Evolutionary conservation across 306 rosid species (phyloP), one percentile per base, ranked within the genome.

Genomic region (Cucurbita maxima): DNA sequence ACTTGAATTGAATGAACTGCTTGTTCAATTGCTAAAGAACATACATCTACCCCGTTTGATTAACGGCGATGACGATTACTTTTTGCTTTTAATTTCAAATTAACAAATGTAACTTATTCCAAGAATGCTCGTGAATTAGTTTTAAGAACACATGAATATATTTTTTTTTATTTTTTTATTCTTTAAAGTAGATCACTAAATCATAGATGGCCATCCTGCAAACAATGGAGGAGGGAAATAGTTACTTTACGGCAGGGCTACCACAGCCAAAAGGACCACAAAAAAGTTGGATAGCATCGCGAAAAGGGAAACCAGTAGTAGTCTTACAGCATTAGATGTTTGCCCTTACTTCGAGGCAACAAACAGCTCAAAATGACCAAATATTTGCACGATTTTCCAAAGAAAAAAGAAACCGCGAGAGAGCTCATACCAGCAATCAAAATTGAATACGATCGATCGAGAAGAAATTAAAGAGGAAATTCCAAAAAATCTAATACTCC

Each of bases 181-280:
- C 11, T 59, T 5, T 6, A 6, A 30, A 64, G 18, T 40, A 5
- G n/a, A 41, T 40, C 9, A 40, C 9, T 63, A 0, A 40, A 41
- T 9, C 41, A 62, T 45, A 40, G 50, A 63, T 19, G 43, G 20
- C 9, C 36, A 45, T 66, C 11, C 72, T 66, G 54, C 72, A 66
- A 66, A 43, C 54, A 44, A 66, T 19, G 72, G 44, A 66, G 53
- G 10, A 64, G 16, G 53, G 72, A 43, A 64, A 63, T 9, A 10
- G 44, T n/a, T n/a, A 43, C 50, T 63, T 63, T 40, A 63, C 22
- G 50, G 72, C 68, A 61, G 43, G 10, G 66, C 9, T 12, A 43
- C 72, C 72, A 66, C 11, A 4, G 58, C 7, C 73, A 47, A 48
- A 69, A 69, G 73, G 73, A 47, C 41, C 73, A 69, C 55, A 12